Base-by-base conservation (phyloP, 1,284 basidiomycete species). In the Stygiomarasmius scandens region DNA sequence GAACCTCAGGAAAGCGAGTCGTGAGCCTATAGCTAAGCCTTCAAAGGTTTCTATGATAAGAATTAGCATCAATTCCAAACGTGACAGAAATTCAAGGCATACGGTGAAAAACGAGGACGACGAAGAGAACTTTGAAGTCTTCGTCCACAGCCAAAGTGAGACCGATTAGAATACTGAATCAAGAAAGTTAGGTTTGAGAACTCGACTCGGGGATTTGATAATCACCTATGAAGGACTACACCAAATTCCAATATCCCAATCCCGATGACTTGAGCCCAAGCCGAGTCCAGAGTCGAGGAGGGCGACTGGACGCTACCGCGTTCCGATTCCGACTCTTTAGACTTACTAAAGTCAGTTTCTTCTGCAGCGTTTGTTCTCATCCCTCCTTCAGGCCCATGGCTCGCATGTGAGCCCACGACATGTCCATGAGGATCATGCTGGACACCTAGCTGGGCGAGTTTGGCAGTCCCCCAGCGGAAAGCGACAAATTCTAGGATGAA, bases 81-180 rank as follows among this genome's bases (percentile, higher is more conserved):
- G n/a, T n/a, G n/a, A n/a, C n/a, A n/a, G 14, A 32, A 16, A 75
- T 67, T 96, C 95, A 70, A 96, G 93, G 0, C 80, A 64, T 63
- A 93, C 92, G 93, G 69, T 95, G 93, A 74, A 96, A 98, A 69
- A 96, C 78, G 63, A 98, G 76, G 59, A 98, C 96, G 60, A 95
- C 78, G 69, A 98, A 96, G 20, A 99, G 85, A 9, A 91, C 74
- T 62, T 83, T 90, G 75, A 99, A 98, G 51, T 84, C 71, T 20
- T 83, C 74, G 66, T 91, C 86, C 29, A 96, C 93, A 22, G 95
- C 95, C 49, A 99, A 85, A 0, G 96, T 98, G 20, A 99, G 76
- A 0, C 96, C 96, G 64, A 99, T 95, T 63, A 99, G 83, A 41
- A 98, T 69, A 67, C 87, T 87, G 38, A 61, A 2, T 48, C 54